A percentile compares a stretch with the other conserved stretches of the same genome.
Conservation (phyloP, 2,329 filamentous ascomycete species). For the Exophiala calicioides region DNA sequence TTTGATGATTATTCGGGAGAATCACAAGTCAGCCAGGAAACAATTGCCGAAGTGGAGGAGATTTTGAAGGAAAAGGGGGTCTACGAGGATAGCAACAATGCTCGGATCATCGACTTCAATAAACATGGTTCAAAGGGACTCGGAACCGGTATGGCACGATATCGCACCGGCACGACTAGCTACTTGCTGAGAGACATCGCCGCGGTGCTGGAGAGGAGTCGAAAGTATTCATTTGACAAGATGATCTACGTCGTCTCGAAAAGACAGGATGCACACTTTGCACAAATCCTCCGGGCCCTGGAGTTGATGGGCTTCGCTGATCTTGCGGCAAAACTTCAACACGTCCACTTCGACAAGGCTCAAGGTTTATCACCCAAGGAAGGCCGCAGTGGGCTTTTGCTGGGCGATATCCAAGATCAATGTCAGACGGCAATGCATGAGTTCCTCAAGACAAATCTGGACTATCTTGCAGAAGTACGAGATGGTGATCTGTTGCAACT, state of each 20-base stretch:
- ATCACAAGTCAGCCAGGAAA: constrained; percentile 67
- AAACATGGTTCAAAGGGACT: constrained; percentile 69
- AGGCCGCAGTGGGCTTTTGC: constrained; percentile 65
- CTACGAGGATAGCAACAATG: constrained; percentile 69
- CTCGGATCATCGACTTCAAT: constrained; percentile 70
- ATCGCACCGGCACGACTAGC: constrained; percentile 72
- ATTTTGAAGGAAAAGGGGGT: constrained; percentile 65
- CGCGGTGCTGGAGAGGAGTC: constrained; percentile 66
- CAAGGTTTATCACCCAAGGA: constrained; percentile 70
- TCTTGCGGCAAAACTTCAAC: constrained; percentile 67
- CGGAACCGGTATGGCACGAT: constrained; percentile 69
- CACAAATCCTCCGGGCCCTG: constrained; percentile 75
- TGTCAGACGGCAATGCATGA: constrained; percentile 88
- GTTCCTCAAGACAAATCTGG: constrained; percentile 78
- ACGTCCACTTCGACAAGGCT: constrained; percentile 75
- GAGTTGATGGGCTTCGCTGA: constrained; percentile 70
- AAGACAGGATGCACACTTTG: constrained; percentile 71
- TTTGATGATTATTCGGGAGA: constrained; percentile 75
- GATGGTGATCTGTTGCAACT: constrained; percentile 67
- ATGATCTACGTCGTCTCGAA: constrained; percentile 79
- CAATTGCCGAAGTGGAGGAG: constrained; percentile 65
- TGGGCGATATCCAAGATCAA: constrained; percentile 66
- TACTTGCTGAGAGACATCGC: constrained; percentile 79
- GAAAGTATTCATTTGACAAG: constrained; percentile 67
- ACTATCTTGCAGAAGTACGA: constrained; percentile 75